Percentiles rank a stretch among this genome's conserved stretches.
Evolutionary conservation across 495 filamentous ascomycete species (phyloP).

Genomic region (Penicillium waksmanii): DNA sequence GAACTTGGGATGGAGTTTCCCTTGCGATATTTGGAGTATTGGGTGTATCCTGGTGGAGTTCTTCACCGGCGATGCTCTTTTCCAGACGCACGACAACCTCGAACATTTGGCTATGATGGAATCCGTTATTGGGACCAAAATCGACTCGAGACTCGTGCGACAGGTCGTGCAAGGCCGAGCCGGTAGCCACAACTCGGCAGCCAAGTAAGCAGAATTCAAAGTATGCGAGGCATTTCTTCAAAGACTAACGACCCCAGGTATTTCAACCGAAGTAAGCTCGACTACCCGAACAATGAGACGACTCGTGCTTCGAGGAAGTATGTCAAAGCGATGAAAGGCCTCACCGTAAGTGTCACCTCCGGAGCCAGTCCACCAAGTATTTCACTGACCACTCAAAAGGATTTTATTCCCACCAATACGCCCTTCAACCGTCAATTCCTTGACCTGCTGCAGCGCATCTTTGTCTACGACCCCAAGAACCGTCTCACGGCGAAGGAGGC

Average conservation of each 20-base stretch:
- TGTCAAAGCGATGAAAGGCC: constrained; percentile 90
- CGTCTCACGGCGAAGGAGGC: constrained; percentile 92
- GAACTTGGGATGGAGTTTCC: constrained; percentile 95
- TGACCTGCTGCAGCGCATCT: constrained; percentile 86
- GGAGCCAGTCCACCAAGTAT: background rate
- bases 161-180: constrained; percentile 69
- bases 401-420: constrained; percentile 81
- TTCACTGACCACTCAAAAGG: constrained; percentile 52
- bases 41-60: constrained; percentile 99
- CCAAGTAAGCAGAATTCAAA: constrained; percentile 67
- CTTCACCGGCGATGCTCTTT: constrained; percentile 95
- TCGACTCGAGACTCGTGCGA: constrained; percentile 76
- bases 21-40: constrained; percentile 99
- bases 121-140: constrained; percentile 71
- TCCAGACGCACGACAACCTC: constrained; percentile 97
- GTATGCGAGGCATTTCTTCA: background rate
- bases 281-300: constrained; percentile 88
- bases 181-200: constrained; percentile 71
- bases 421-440: constrained; percentile 84
- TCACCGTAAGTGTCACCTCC: constrained; percentile 64
- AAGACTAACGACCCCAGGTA: constrained; percentile 58
- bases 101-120: constrained; percentile 99
- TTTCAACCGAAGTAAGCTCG: constrained; percentile 80
- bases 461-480: constrained; percentile 89
- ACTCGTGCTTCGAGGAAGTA: constrained; percentile 88